Base-by-base conservation (phyloP, 345 rosid species). In the Gossypium longicalyx region DNA sequence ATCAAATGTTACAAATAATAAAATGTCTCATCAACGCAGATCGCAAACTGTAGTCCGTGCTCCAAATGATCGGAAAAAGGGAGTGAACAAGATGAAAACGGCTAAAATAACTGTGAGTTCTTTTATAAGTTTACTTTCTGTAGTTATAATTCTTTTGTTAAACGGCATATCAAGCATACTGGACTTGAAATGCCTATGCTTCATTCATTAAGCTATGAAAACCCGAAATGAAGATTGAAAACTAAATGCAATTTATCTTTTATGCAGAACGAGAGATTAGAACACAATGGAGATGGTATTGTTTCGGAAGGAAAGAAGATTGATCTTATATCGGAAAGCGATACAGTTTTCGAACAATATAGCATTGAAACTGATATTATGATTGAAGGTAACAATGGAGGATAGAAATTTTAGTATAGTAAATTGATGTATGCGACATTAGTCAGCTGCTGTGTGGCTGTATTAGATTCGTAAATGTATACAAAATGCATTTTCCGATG, bases 361-460 rank as follows among this genome's bases (percentile, higher is more conserved):
- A 25, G 68, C 7, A 70, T 29, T 19, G 43, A 0, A 76, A 70
- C 75, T 52, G 66, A 83, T 75, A 44, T 76, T 77, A 76, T 25
- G 73, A 76, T 75, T 78, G 86, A 75, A 90, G 97, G 98, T 94
- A 84, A 78, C 16, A 23, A 59, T 17, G 3, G 41, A 34, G 41
- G 41, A 47, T 22, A 13, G 47, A 65, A 52, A 12, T 3, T 66
- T 44, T 75, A 63, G 4, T 52, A 9, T 34, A 44, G 15, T 17
- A 15, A 34, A 34, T 3, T 27, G 13, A 2, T 27, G 73, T 8
- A 34, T 34, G 41, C n/a, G 25, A 17, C 15, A 51, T 51, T 51
- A 57, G 29, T 27, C 25, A 69, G 9, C 20, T 69, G 15, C 44
- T 44, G 27, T 69, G 8, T 68, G 58, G 59, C 17, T 12, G 3